phyloP scores from a whole-genome alignment of 2,329 filamentous ascomycete species.

The Sphaerostilbella broomeana region DNA sequence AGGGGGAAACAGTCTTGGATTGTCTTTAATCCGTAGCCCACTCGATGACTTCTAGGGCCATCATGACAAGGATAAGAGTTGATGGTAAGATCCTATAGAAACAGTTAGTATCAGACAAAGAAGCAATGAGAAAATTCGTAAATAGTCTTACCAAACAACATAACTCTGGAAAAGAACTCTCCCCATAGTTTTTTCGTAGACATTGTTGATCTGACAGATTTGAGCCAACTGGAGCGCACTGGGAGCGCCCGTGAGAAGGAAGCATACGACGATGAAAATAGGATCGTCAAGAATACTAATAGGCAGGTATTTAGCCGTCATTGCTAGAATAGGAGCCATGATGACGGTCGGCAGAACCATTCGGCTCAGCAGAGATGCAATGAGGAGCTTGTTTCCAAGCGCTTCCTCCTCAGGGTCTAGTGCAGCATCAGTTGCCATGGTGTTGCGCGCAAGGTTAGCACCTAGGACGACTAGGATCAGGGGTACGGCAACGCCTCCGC shows the following conservation, averaged over 20 bases:
- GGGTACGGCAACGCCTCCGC: slow-evolving; percentile 85
- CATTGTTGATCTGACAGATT: slow-evolving; percentile 96
- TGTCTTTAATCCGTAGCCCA: slow-evolving; percentile 55
- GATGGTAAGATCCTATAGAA: slow-evolving; percentile 76
- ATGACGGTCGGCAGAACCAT: slow-evolving; percentile 89
- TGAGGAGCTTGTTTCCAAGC: slow-evolving; percentile 68
- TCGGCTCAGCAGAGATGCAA: slow-evolving; percentile 77
- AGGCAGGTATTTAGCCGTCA: slow-evolving; percentile 83
- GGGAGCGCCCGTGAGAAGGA: slow-evolving; percentile 88
- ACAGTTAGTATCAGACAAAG: slow-evolving; percentile 23
- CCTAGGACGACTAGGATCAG: slow-evolving; percentile 92
- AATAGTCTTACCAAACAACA: slow-evolving; percentile 66
- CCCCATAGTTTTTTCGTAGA: slow-evolving; percentile 93
- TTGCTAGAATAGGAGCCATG: slow-evolving; percentile 83
- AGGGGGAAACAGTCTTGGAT: no score
- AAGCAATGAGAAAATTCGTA: neutral
- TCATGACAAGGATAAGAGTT: slow-evolving; percentile 83
- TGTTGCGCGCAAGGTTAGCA: slow-evolving; percentile 89
- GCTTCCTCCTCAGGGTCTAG: slow-evolving; percentile 63
- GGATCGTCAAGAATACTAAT: slow-evolving; percentile 94
- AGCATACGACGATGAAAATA: slow-evolving; percentile 97
- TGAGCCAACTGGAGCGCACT: slow-evolving; percentile 91
- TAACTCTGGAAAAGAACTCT: slow-evolving; percentile 85
- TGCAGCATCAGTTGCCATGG: slow-evolving; percentile 59
- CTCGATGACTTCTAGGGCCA: slow-evolving; percentile 84